Evolutionary conservation across 371 early-diverging fungal species (phyloP), one percentile per base, ranked within the genome.

Genomic region (Dichotomocladium elegans): DNA sequence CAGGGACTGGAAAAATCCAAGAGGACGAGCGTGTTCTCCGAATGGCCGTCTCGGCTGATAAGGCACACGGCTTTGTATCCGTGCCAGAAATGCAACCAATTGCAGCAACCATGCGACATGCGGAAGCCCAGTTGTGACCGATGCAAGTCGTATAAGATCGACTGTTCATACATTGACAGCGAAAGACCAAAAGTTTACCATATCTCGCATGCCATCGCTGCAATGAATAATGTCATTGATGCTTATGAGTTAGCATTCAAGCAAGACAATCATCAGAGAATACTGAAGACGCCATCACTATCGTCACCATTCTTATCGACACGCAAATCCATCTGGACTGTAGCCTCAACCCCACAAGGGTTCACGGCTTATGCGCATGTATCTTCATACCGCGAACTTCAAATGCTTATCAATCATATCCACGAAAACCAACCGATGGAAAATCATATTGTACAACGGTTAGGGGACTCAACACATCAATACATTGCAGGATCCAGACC

Each of bases 161-260:
- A 57, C 28, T 75, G 75, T 28, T 57, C 29, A 24, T 75, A 63
- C 41, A 41, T 47, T 11, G 57, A 64, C 15, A 55, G 65, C 0
- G 75, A 75, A 30, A 48, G 35, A 33, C 75, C 75, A 2, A 75
- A 70, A 34, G 70, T 67, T 9, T 72, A 64, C 19, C 67, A 69
- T 47, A 58, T 75, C 17, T 69, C 70, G 1, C 64, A 66, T 30
- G 68, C 65, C 0, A 33, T 75, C 12, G 55, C 51, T 11, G 63
- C 68, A 0, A 66, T 75, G 67, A 75, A 75, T 44, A 62, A 58
- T 21, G 64, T 67, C 9, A 60, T 75, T 53, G 75, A 75, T 26
- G 29, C 29, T 7, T 48, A 48, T 22, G 49, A 48, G 35, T 31
- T 24, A 7, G 34, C 24, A 7, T 12, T 48, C 24, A 33, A 25